Evolutionary conservation across 208 protist genomes (phyloP).

Genomic region (Trypanosoma melophagium): DNA sequence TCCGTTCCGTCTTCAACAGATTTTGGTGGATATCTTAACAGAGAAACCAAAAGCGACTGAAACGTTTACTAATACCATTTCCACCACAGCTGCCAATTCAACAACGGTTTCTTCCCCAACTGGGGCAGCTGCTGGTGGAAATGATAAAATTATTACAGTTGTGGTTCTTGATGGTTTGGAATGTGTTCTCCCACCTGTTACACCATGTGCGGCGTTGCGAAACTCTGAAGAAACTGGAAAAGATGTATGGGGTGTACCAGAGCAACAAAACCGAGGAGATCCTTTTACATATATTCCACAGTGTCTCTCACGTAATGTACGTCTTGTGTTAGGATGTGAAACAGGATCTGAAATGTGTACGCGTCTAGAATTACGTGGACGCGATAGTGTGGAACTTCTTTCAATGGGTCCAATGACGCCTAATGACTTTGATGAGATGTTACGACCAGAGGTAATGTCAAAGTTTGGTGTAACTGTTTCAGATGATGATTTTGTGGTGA

Average conservation of each 20-base stretch:
- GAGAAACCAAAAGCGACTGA: constrained; percentile 15
- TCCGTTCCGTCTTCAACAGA: constrained; percentile 41
- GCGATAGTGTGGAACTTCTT: constrained; percentile 68
- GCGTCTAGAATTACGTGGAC: constrained; percentile 34
- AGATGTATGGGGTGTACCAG: constrained; percentile 29
- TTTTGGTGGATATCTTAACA: constrained; percentile 47
- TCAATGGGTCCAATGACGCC: constrained; percentile 40
- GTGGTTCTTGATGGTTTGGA: constrained; percentile 74
- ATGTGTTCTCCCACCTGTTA: constrained; percentile 30
- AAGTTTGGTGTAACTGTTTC: constrained; percentile 49
- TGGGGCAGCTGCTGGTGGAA: neutral
- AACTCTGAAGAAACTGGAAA: constrained; percentile 31
- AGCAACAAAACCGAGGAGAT: neutral
- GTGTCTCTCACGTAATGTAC: constrained; percentile 71
- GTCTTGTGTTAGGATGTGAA: constrained; percentile 52
- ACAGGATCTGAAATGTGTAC: constrained; percentile 27
- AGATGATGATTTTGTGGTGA: constrained; percentile 68
- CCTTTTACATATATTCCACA: constrained; percentile 44
- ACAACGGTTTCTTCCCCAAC: no score
- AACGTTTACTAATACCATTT: neutral
- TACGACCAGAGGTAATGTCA: constrained; percentile 38
- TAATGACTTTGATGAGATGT: constrained; percentile 77
- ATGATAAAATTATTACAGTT: constrained; percentile 27
- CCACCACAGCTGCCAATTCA: neutral
- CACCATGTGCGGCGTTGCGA: constrained; percentile 56